Conservation (phyloP, 2,329 filamentous ascomycete species). For the Aureobasidium sp. region DNA sequence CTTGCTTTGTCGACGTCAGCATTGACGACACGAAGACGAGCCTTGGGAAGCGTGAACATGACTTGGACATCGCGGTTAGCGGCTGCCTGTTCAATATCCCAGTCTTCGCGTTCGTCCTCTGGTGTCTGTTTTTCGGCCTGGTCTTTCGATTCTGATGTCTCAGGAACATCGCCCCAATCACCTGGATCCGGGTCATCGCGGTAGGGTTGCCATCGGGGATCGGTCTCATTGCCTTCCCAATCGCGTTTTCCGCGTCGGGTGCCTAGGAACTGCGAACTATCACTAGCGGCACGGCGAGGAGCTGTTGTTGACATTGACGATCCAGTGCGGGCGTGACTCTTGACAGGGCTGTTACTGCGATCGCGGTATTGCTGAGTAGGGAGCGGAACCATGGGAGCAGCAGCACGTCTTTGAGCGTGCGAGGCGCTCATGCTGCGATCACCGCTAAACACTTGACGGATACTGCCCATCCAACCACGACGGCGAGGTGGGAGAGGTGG, state of each 20-base stretch:
- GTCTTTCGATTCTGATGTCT: background rate
- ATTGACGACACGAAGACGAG: slow-evolving; percentile 84
- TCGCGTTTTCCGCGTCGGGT: slow-evolving; percentile 37
- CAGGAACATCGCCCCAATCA: slow-evolving; percentile 28
- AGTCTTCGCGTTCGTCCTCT: slow-evolving; percentile 36
- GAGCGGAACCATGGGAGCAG: slow-evolving; percentile 19
- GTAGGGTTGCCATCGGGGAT: slow-evolving; percentile 24
- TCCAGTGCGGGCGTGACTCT: background rate
- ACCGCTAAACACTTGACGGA: slow-evolving; percentile 23
- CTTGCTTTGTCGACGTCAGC: slow-evolving; percentile 47
- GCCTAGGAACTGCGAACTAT: slow-evolving; percentile 35
- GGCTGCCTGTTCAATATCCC: slow-evolving; percentile 45
- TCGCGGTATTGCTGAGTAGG: slow-evolving; percentile 14
- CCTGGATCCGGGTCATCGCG: slow-evolving; percentile 27
- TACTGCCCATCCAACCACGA: slow-evolving; percentile 27
- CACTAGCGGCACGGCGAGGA: slow-evolving; percentile 38
- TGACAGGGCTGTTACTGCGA: slow-evolving; percentile 15
- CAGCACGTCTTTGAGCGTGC: slow-evolving; percentile 1
- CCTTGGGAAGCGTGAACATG: slow-evolving; percentile 90
- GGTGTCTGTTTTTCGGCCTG: background rate
- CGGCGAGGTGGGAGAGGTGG: slow-evolving; percentile 5
- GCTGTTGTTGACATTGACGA: slow-evolving; percentile 7
- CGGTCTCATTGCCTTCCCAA: slow-evolving; percentile 23
- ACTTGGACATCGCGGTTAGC: slow-evolving; percentile 43
- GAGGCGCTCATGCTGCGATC: slow-evolving; percentile 25